Evolutionary conservation across 495 filamentous ascomycete genomes (phyloP).

Genomic region (Aspergillus sclerotioniger): DNA sequence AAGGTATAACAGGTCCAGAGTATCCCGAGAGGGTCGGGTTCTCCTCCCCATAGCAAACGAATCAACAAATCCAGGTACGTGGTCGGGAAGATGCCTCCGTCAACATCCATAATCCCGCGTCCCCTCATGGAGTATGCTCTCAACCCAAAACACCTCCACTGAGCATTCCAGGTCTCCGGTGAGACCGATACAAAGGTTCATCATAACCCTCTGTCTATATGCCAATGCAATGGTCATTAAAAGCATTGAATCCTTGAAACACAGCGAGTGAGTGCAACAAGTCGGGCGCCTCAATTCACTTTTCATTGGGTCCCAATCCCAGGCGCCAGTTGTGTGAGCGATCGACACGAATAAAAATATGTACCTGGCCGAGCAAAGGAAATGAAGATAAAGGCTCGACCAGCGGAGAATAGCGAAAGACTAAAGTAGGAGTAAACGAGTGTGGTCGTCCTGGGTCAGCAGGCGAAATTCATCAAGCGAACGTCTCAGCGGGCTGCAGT

Average conservation of each 20-base stretch:
- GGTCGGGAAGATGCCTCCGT: not conserved
- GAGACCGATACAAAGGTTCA: slow-evolving; percentile 16
- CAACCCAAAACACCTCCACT: not conserved
- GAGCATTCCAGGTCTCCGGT: slow-evolving; percentile 1
- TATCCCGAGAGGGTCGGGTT: not conserved
- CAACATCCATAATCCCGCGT: not conserved
- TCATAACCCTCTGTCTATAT: slow-evolving; percentile 34
- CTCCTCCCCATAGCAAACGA: slow-evolving; percentile 10
- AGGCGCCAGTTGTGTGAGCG: slow-evolving; percentile 45
- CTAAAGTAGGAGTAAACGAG: slow-evolving; percentile 35
- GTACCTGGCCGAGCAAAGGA: slow-evolving; percentile 38
- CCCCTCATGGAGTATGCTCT: not conserved
- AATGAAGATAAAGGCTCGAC: slow-evolving; percentile 33
- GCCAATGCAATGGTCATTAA: slow-evolving; percentile 41
- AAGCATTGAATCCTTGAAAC: slow-evolving; percentile 32
- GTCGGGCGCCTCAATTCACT: slow-evolving; percentile 30
- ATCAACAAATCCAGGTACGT: not conserved
- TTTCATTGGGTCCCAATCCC: slow-evolving; percentile 35
- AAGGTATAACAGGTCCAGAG: not conserved
- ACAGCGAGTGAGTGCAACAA: slow-evolving; percentile 47
- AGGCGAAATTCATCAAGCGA: slow-evolving; percentile 41
- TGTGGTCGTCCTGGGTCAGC: slow-evolving; percentile 18
- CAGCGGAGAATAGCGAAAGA: slow-evolving; percentile 43
- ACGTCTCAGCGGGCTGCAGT: slow-evolving; percentile 34
- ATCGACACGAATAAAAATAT: slow-evolving; percentile 48